These are phyloP conservation scores for Xylariaceae sp. DNA, from an alignment of 2,329 filamentous ascomycete species.

Conservation along the genomic window DNA sequence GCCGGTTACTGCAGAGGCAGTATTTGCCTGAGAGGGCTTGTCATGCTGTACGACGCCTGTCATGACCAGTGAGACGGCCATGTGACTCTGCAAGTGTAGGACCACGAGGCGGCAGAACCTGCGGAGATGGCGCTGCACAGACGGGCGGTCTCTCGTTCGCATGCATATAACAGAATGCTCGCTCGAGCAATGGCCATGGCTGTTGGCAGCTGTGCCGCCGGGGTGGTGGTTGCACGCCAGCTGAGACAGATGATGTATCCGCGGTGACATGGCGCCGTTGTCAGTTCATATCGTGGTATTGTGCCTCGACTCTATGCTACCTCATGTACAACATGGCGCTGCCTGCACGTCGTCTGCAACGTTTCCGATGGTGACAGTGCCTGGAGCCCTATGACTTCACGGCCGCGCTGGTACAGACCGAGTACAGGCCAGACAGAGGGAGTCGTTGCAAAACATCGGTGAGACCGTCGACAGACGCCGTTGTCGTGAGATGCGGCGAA, in stretches of 20 bases:
- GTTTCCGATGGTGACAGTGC: constrained; percentile 12
- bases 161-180: too few species aligned
- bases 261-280: constrained; percentile 12
- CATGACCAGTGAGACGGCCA: neutral
- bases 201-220: neutral
- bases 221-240: constrained; percentile 13
- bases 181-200: too few species aligned
- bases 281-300: constrained; percentile 7
- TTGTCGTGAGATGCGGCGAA: too few species aligned
- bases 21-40: neutral
- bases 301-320: neutral
- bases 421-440: too few species aligned
- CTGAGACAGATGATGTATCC: constrained; percentile 18
- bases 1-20: neutral
- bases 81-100: constrained; percentile 4
- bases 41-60: neutral
- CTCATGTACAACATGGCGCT: constrained; percentile 4
- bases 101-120: neutral
- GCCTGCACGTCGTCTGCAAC: constrained; percentile 11
- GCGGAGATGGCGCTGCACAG: too few species aligned
- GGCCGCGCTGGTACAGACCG: too few species aligned
- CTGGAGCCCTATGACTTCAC: constrained; percentile 6
- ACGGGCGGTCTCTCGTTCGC: neutral
- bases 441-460: too few species aligned
- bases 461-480: too few species aligned